These are phyloP conservation scores for Dendrostoma leiphaemia DNA, from an alignment of 2,329 filamentous ascomycete species.

Conservation along the genomic window DNA sequence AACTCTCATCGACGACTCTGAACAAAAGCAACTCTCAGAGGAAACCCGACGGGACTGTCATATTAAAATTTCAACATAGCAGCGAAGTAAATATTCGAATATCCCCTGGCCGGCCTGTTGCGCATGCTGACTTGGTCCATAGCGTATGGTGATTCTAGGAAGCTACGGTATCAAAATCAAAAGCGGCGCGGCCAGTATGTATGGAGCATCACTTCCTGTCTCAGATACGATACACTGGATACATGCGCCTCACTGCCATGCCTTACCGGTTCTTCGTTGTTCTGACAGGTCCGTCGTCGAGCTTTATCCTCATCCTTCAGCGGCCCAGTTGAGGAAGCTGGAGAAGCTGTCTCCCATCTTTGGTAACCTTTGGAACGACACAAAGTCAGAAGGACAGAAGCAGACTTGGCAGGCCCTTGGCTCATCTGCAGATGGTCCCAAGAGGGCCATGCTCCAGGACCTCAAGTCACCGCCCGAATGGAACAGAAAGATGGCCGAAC, in stretches of 20 bases:
- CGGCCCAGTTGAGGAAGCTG: constrained; percentile 50
- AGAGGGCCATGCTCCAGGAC: constrained; percentile 48
- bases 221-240: constrained; percentile 51
- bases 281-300: constrained; percentile 50
- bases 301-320: constrained; percentile 51
- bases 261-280: constrained; percentile 64
- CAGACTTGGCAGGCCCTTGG: constrained; percentile 33
- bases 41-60: constrained; percentile 37
- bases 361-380: constrained; percentile 62
- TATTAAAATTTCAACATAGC: constrained; percentile 42
- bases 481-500: constrained; percentile 56
- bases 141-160: constrained; percentile 65
- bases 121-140: constrained; percentile 17
- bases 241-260: constrained; percentile 66
- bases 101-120: background rate
- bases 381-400: background rate
- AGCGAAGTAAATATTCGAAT: constrained; percentile 48
- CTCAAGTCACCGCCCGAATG: constrained; percentile 57
- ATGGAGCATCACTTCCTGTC: constrained; percentile 59
- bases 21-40: constrained; percentile 41
- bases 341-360: constrained; percentile 65
- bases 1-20: constrained; percentile 46
- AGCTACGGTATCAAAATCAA: constrained; percentile 64
- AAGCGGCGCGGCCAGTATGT: constrained; percentile 61
- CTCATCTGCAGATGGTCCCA: constrained; percentile 51